These are phyloP conservation scores for Paramecium tetraurelia DNA, from an alignment of 73 alveolate genomes.

Conservation along the genomic window DNA sequence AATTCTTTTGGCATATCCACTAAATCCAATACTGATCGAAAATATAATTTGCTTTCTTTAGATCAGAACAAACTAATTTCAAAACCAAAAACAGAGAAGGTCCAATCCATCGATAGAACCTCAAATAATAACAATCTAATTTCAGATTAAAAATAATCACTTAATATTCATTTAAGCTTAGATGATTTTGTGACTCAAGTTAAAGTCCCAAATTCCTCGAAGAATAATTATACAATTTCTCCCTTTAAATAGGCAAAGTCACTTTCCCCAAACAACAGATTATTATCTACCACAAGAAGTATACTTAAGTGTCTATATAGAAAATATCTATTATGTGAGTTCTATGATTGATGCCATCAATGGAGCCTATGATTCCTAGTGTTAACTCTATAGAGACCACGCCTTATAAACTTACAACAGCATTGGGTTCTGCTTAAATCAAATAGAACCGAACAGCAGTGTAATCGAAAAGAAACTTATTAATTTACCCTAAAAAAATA, in stretches of 20 bases:
- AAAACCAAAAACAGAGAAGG: neutral
- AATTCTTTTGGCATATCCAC: neutral
- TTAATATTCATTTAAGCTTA: neutral
- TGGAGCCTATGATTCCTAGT: neutral
- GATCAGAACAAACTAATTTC: neutral
- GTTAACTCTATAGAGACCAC: constrained; percentile 9
- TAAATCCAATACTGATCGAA: constrained; percentile 14
- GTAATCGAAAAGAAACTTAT: neutral
- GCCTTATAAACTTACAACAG: neutral
- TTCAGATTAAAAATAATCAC: neutral
- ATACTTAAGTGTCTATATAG: neutral
- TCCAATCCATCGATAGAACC: neutral
- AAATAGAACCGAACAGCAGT: neutral
- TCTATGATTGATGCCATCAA: neutral
- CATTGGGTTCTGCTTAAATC: neutral
- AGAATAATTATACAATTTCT: neutral
- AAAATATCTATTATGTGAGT: neutral
- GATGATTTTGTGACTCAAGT: constrained; percentile 31
- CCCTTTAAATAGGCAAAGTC: constrained; percentile 3
- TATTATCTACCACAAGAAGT: neutral
- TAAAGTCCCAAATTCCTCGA: neutral
- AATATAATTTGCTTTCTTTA: neutral
- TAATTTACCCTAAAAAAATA: neutral
- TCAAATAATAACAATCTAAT: neutral
- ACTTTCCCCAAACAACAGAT: neutral